These are phyloP conservation scores for Coemansia sp. DNA, from an alignment of 192 early-diverging fungal genomes.

Conservation along the genomic window DNA sequence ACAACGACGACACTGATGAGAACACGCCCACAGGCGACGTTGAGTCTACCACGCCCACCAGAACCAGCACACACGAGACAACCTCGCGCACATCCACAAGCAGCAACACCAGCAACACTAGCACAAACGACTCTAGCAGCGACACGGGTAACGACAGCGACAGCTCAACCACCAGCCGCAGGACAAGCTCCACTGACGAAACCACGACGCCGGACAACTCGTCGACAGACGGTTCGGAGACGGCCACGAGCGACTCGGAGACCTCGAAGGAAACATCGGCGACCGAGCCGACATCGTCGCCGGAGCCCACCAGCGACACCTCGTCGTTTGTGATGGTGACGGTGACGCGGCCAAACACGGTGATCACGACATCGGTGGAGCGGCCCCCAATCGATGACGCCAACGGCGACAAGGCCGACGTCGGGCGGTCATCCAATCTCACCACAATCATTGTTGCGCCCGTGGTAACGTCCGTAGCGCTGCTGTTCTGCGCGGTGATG, in stretches of 20 bases:
- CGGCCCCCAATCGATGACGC: slow-evolving; percentile 40
- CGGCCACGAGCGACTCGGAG: neutral
- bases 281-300: slow-evolving; percentile 13
- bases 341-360: slow-evolving; percentile 31
- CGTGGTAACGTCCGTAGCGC: slow-evolving; percentile 28
- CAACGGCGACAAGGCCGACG: slow-evolving; percentile 50
- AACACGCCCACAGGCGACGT: neutral
- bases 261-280: slow-evolving; percentile 6
- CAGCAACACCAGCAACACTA: neutral
- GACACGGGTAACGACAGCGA: slow-evolving; percentile 5
- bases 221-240: neutral
- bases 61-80: neutral
- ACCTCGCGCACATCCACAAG: neutral
- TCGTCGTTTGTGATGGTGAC: slow-evolving; percentile 32
- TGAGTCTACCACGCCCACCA: slow-evolving; percentile 1
- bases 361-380: slow-evolving; percentile 27
- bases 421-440: slow-evolving; percentile 36
- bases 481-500: slow-evolving; percentile 36
- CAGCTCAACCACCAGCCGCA: neutral
- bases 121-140: neutral
- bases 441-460: slow-evolving; percentile 46
- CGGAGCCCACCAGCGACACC: slow-evolving; percentile 4
- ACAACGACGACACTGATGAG: neutral
- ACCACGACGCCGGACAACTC: slow-evolving; percentile 5
- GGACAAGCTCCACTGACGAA: neutral